Evolutionary conservation across 1,284 basidiomycete genomes (phyloP).

Genomic region (Volvariella volvacea): DNA sequence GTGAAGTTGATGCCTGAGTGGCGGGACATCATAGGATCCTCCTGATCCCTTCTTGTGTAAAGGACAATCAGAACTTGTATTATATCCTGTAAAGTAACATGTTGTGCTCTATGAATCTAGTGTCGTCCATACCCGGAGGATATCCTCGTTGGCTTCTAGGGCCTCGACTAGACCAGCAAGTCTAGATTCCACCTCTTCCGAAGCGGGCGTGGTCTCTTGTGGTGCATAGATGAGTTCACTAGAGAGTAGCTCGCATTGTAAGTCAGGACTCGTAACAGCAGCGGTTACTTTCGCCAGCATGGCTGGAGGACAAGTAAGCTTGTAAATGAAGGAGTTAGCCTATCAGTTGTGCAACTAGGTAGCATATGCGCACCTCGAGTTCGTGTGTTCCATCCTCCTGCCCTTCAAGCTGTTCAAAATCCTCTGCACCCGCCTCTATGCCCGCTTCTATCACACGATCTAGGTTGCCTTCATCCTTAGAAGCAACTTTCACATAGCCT

Average conservation of each 20-base stretch:
- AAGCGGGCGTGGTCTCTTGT: constrained; percentile 29
- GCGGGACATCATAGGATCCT: neutral
- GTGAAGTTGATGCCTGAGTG: constrained; percentile 1
- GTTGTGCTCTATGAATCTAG: constrained; percentile 18
- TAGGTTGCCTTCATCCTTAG: constrained; percentile 34
- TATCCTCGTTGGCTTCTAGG: constrained; percentile 59
- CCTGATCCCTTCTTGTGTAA: too few relatives aligned
- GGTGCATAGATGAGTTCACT: constrained; percentile 57
- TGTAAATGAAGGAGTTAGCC: constrained; percentile 5
- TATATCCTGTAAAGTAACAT: neutral
- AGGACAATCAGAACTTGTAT: neutral
- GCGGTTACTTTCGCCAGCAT: constrained; percentile 38
- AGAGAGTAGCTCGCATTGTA: constrained; percentile 34
- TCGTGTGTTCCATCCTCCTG: constrained; percentile 24
- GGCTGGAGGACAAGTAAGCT: constrained; percentile 54
- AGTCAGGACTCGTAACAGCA: constrained; percentile 26
- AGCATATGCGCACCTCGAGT: constrained; percentile 31
- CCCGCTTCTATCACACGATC: constrained; percentile 48
- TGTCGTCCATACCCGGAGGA: constrained; percentile 57
- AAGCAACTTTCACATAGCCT: constrained; percentile 54
- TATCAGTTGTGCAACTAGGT: neutral
- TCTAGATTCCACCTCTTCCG: constrained; percentile 32
- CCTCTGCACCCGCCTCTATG: constrained; percentile 45
- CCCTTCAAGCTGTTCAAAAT: constrained; percentile 37
- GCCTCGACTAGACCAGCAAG: constrained; percentile 45